Evolutionary conservation across 495 filamentous ascomycete genomes (phyloP).

Genomic region (Hypoxylon crocopeplum): DNA sequence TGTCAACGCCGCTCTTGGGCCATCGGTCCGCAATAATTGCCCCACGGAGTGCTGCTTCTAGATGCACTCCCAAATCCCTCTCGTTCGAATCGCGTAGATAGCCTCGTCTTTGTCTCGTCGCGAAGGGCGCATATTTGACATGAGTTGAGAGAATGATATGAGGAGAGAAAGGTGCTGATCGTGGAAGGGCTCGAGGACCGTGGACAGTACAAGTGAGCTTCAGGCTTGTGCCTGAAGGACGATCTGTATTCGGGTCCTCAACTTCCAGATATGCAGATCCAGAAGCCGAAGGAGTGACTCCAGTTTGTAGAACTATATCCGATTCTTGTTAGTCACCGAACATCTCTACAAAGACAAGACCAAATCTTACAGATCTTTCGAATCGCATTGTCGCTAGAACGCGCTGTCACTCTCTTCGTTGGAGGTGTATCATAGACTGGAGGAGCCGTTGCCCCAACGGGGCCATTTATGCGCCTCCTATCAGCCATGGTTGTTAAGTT

Average conservation of each 20-base stretch:
- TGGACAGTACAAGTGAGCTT: conserved; percentile 94
- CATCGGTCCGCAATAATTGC: conserved; percentile 90
- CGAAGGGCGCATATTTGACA: conserved; percentile 96
- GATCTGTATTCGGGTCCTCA: conserved; percentile 61
- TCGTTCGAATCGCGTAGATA: conserved; percentile 88
- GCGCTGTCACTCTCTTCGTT: conserved; percentile 44
- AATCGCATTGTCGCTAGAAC: conserved; percentile 66
- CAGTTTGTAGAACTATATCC: conserved; percentile 81
- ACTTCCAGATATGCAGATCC: conserved; percentile 95
- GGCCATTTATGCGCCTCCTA: conserved; percentile 89
- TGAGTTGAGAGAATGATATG: conserved; percentile 89
- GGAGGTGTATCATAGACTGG: conserved; percentile 64
- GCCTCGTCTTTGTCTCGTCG: conserved; percentile 77
- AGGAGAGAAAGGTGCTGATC: conserved; percentile 86
- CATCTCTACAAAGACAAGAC: background rate
- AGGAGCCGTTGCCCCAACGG: conserved; percentile 76
- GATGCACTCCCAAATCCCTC: conserved; percentile 86
- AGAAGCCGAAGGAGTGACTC: conserved; percentile 88
- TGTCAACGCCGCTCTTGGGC: conserved; percentile 95
- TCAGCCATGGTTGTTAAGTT: conserved; percentile 71
- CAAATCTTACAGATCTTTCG: conserved; percentile 80
- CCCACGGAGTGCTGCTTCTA: conserved; percentile 88
- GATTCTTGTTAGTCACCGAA: conserved; percentile 3
- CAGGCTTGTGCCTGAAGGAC: conserved; percentile 65
- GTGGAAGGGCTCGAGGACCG: conserved; percentile 87